Percentiles rank a stretch among this genome's conserved stretches.
Evolutionary conservation across 2,329 filamentous ascomycete species (phyloP).

Genomic region (Pestalotiopsis sp.): DNA sequence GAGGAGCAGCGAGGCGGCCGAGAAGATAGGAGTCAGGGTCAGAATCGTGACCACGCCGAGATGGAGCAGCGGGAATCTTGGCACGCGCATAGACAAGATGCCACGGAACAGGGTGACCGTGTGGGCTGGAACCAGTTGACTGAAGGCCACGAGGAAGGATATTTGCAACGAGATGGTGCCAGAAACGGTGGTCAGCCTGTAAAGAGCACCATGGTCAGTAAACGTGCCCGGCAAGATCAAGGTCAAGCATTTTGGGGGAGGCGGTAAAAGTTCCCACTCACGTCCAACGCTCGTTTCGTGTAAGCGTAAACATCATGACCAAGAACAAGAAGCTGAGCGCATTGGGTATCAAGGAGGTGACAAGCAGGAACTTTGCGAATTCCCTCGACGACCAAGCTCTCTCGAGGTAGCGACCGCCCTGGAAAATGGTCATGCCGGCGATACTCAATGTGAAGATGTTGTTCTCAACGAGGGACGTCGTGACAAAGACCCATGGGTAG

Average conservation of each 20-base stretch:
- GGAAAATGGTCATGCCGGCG: slow-evolving; percentile 78
- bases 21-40: slow-evolving; percentile 57
- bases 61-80: slow-evolving; percentile 70
- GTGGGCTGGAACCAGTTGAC: slow-evolving; percentile 95
- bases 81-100: slow-evolving; percentile 84
- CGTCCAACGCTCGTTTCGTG: slow-evolving; percentile 68
- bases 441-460: slow-evolving; percentile 86
- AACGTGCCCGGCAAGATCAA: not conserved
- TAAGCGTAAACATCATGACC: slow-evolving; percentile 72
- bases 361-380: slow-evolving; percentile 84
- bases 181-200: slow-evolving; percentile 77
- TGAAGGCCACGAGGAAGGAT: slow-evolving; percentile 93
- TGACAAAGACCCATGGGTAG: slow-evolving; percentile 92
- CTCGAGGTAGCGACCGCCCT: slow-evolving; percentile 93
- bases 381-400: slow-evolving; percentile 92
- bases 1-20: slow-evolving; percentile 77
- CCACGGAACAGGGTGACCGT: slow-evolving; percentile 93
- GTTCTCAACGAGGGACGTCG: slow-evolving; percentile 86
- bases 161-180: slow-evolving; percentile 90
- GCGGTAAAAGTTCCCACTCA: slow-evolving; percentile 44
- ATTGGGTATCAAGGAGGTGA: slow-evolving; percentile 81
- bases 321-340: slow-evolving; percentile 72
- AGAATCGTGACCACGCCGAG: slow-evolving; percentile 72
- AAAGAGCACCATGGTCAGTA: slow-evolving; percentile 19
- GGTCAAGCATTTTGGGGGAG: not conserved